Evolutionary conservation across 1,284 basidiomycete genomes (phyloP).

Genomic region (Quambalaria eucalypti): DNA sequence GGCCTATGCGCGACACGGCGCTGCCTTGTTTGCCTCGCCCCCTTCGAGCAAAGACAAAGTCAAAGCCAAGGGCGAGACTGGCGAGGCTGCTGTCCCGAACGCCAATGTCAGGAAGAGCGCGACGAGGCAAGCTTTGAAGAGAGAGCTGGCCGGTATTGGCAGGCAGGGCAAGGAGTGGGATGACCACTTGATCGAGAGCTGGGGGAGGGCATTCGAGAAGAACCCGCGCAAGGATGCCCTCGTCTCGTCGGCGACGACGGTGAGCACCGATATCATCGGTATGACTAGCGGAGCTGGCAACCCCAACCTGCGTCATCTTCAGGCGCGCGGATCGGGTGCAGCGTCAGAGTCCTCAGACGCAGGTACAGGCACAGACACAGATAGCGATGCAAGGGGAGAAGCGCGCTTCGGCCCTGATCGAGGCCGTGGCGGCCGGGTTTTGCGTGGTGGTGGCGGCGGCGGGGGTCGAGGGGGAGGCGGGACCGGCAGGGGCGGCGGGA

Average conservation of each 20-base stretch:
- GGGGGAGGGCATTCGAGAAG: slow-evolving; percentile 30
- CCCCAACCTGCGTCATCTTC: not conserved
- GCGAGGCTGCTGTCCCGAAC: too few relatives aligned
- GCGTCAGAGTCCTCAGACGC: too few relatives aligned
- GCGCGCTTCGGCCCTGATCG: slow-evolving; percentile 3
- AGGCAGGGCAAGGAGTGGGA: slow-evolving; percentile 14
- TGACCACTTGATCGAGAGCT: slow-evolving; percentile 29
- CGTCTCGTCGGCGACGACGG: not conserved
- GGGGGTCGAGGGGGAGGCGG: not conserved
- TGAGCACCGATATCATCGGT: not conserved
- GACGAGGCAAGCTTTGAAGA: slow-evolving; percentile 7
- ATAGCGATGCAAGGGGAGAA: not conserved
- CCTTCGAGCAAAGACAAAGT: too few relatives aligned
- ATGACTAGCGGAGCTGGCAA: too few relatives aligned
- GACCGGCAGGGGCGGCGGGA: not conserved
- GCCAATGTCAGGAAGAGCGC: slow-evolving; percentile 3
- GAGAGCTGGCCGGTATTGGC: slow-evolving; percentile 1
- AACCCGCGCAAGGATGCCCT: slow-evolving; percentile 7
- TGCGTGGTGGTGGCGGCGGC: not conserved
- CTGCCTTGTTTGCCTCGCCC: not conserved
- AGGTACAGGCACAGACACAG: not conserved
- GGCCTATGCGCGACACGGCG: not conserved
- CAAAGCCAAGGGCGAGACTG: too few relatives aligned
- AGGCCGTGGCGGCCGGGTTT: not conserved
- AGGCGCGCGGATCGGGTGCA: too few relatives aligned